Percentiles rank a stretch among this genome's conserved stretches.
These are phyloP conservation scores for Tolypocladium guangdongense DNA, from an alignment of 2,329 filamentous ascomycete species.

Conservation along the genomic window DNA sequence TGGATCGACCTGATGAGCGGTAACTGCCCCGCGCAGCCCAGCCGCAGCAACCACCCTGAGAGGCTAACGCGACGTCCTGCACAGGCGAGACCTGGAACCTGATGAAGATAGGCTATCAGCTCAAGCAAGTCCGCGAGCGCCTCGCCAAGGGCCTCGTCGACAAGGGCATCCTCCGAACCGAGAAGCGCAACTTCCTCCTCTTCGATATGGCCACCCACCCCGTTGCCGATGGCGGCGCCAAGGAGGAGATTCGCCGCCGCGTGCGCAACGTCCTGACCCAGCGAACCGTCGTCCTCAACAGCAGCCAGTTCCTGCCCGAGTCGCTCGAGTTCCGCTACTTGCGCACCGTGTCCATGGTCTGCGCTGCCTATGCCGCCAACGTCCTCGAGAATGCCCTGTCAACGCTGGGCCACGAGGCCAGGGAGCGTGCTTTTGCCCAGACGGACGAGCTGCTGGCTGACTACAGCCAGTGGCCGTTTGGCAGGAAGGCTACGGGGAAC, in stretches of 20 bases:
- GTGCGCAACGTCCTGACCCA: constrained; percentile 89
- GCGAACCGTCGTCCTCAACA: constrained; percentile 81
- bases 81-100: constrained; percentile 98
- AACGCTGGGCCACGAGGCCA: constrained; percentile 83
- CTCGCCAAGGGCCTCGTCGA: constrained; percentile 95
- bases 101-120: constrained; percentile 99
- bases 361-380: constrained; percentile 94
- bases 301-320: constrained; percentile 83
- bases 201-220: constrained; percentile 99
- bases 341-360: constrained; percentile 91
- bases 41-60: background rate
- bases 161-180: constrained; percentile 95
- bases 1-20: constrained; percentile 99
- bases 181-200: constrained; percentile 98
- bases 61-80: background rate
- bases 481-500: constrained; percentile 63
- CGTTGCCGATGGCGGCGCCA: constrained; percentile 89
- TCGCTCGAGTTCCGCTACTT: constrained; percentile 89
- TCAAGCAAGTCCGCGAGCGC: constrained; percentile 97
- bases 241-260: constrained; percentile 90
- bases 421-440: constrained; percentile 91
- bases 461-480: constrained; percentile 97
- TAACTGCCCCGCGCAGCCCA: constrained; percentile 27
- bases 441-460: constrained; percentile 92
- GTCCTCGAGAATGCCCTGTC: constrained; percentile 96